Evolutionary conservation across 768 basidiomycete species (phyloP).

Genomic region (Exidia glandulosa): DNA sequence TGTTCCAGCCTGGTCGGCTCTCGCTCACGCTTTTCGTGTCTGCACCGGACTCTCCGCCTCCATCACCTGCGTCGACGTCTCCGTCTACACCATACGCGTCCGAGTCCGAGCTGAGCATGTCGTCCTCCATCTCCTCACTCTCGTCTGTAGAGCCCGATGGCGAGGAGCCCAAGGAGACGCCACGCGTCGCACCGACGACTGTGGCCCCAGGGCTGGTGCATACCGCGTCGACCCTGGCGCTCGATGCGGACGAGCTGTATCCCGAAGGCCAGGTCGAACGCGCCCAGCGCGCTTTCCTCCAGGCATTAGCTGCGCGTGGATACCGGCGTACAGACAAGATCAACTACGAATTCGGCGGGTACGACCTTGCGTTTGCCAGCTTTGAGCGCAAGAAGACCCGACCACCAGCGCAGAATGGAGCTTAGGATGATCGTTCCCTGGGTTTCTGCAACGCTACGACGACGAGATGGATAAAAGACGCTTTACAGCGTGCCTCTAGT

Average conservation of each 20-base stretch:
- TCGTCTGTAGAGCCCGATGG: not conserved
- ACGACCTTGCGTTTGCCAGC: slow-evolving; percentile 82
- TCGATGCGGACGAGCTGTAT: slow-evolving; percentile 7
- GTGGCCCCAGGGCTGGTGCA: slow-evolving; percentile 29
- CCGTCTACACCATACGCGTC: not conserved
- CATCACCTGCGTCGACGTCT: slow-evolving; percentile 9
- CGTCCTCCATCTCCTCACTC: not conserved
- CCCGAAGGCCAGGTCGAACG: slow-evolving; percentile 47
- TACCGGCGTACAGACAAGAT: slow-evolving; percentile 93
- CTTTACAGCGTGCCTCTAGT: too few species aligned
- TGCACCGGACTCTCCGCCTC: not conserved
- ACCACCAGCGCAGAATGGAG: not conserved
- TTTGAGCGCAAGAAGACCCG: slow-evolving; percentile 36
- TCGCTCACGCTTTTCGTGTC: slow-evolving; percentile 84
- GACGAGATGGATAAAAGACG: too few species aligned
- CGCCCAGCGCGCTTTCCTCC: slow-evolving; percentile 62
- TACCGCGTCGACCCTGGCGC: slow-evolving; percentile 4
- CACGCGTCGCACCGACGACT: slow-evolving; percentile 36
- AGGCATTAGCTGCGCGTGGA: slow-evolving; percentile 38
- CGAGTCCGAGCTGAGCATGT: not conserved
- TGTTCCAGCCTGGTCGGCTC: slow-evolving; percentile 84
- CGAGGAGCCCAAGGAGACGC: slow-evolving; percentile 5
- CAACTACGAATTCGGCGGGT: slow-evolving; percentile 93
- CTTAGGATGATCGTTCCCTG: too few species aligned
- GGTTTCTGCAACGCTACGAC: too few species aligned